phyloP scores from a whole-genome alignment of 2,329 filamentous ascomycete genomes.

The Malbranchea zuffiana region DNA sequence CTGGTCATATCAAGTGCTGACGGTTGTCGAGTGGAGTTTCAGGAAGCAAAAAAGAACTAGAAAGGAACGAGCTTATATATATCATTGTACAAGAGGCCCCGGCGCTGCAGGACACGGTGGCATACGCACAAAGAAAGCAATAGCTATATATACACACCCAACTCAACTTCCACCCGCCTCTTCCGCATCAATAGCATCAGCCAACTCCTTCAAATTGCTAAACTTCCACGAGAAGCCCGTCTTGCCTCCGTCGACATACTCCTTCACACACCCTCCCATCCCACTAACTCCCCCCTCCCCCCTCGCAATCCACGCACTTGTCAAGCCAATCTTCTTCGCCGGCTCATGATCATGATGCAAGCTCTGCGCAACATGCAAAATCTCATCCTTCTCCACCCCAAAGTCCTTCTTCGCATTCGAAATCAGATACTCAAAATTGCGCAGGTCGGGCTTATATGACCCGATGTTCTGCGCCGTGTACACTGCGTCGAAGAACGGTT shows the following conservation, averaged over 20 bases:
- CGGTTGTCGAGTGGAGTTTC: slow-evolving; percentile 23
- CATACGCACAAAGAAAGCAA: no score
- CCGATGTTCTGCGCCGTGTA: slow-evolving; percentile 63
- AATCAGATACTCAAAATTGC: slow-evolving; percentile 58
- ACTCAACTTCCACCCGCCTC: background rate
- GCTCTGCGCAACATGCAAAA: slow-evolving; percentile 60
- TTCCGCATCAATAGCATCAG: slow-evolving; percentile 35
- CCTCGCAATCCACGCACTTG: slow-evolving; percentile 56
- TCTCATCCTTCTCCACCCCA: slow-evolving; percentile 44
- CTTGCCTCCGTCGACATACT: slow-evolving; percentile 18
- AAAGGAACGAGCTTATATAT: no score
- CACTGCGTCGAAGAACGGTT: slow-evolving; percentile 48
- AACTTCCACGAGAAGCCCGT: slow-evolving; percentile 47
- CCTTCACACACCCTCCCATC: slow-evolving; percentile 38
- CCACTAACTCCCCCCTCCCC: slow-evolving; percentile 21
- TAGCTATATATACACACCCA: no score
- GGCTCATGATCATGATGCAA: slow-evolving; percentile 58
- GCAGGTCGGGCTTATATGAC: slow-evolving; percentile 55
- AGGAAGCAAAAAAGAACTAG: no score
- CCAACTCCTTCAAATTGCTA: slow-evolving; percentile 49
- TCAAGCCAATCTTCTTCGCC: slow-evolving; percentile 49
- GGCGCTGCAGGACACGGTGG: no score
- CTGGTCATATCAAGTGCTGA: slow-evolving; percentile 19
- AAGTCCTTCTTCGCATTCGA: slow-evolving; percentile 43
- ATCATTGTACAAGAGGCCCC: no score